Conservation (phyloP, 1,284 basidiomycete genomes). For the Exobasidium rhododendri region DNA sequence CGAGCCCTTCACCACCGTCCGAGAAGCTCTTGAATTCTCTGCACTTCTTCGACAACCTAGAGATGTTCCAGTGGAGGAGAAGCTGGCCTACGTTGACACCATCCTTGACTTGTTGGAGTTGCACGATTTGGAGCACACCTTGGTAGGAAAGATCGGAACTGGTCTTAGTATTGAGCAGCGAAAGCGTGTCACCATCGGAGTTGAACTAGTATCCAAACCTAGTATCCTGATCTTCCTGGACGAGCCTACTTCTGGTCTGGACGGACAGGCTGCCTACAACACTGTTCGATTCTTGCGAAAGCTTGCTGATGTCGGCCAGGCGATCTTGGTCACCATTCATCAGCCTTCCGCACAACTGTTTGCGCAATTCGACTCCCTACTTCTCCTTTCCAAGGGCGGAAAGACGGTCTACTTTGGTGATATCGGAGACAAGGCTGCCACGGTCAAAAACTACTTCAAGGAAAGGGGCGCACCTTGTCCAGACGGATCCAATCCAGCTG, state of each 20-base stretch:
- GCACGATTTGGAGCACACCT: slow-evolving; percentile 67
- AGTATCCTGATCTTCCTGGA: slow-evolving; percentile 63
- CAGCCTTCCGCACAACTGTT: slow-evolving; percentile 67
- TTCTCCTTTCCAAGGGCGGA: slow-evolving; percentile 51
- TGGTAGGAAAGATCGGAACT: slow-evolving; percentile 62
- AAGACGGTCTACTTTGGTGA: slow-evolving; percentile 63
- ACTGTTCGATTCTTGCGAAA: slow-evolving; percentile 74
- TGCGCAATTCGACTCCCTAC: slow-evolving; percentile 65
- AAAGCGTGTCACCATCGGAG: slow-evolving; percentile 69
- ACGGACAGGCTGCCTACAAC: slow-evolving; percentile 83
- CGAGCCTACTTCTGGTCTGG: slow-evolving; percentile 70
- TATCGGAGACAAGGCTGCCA: slow-evolving; percentile 60
- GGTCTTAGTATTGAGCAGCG: slow-evolving; percentile 63
- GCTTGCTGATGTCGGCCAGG: slow-evolving; percentile 79
- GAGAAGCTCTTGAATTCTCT: slow-evolving; percentile 78
- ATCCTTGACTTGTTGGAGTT: slow-evolving; percentile 76
- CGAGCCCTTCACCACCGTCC: slow-evolving; percentile 75
- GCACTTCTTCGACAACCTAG: slow-evolving; percentile 75
- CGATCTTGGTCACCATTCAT: slow-evolving; percentile 62
- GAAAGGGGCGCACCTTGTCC: slow-evolving; percentile 59
- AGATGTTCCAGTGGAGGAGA: slow-evolving; percentile 67
- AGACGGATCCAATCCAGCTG: slow-evolving; percentile 59
- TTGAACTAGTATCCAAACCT: slow-evolving; percentile 75
- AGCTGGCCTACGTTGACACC: slow-evolving; percentile 74
- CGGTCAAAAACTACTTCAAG: slow-evolving; percentile 62